These are phyloP conservation scores for Fusarium metavorans DNA, from an alignment of 2,329 filamentous ascomycete species.

Conservation along the genomic window DNA sequence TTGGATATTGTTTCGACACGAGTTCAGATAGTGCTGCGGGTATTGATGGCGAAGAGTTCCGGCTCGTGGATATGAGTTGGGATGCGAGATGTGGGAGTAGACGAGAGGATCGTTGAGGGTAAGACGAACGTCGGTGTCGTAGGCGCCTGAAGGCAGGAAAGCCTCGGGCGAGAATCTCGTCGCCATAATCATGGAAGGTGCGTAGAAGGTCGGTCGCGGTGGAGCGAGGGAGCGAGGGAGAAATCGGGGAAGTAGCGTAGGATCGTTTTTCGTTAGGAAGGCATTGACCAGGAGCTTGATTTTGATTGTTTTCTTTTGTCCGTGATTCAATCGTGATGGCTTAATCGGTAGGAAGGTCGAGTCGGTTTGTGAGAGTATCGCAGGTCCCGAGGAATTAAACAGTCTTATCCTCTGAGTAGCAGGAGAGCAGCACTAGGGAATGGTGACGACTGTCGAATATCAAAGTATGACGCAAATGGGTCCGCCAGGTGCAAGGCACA, in stretches of 20 bases:
- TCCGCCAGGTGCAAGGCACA: conserved; percentile 41
- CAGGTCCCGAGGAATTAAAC: not conserved
- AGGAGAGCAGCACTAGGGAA: conserved; percentile 24
- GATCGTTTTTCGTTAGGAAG: conserved; percentile 34
- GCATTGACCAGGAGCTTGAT: conserved; percentile 23
- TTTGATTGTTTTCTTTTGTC: conserved; percentile 15
- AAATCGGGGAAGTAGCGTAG: conserved; percentile 27
- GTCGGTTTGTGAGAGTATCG: not conserved
- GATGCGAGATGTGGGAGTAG: conserved; percentile 32
- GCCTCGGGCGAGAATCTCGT: conserved; percentile 42
- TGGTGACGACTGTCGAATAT: conserved; percentile 18
- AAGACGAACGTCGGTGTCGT: conserved; percentile 37
- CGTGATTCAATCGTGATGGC: conserved; percentile 8
- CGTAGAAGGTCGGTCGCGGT: conserved; percentile 18
- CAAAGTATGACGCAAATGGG: conserved; percentile 43
- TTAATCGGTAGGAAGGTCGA: conserved; percentile 3
- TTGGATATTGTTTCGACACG: conserved; percentile 31
- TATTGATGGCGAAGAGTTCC: conserved; percentile 39
- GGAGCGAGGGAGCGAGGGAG: conserved; percentile 31
- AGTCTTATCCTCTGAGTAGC: conserved; percentile 10
- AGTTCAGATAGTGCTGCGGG: conserved; percentile 36
- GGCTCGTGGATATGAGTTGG: conserved; percentile 35
- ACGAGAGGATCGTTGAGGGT: conserved; percentile 33
- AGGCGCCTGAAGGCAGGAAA: conserved; percentile 45
- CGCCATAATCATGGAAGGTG: conserved; percentile 39